phyloP scores from a whole-genome alignment of 345 rosid species.

The Gossypium ekmanianum region DNA sequence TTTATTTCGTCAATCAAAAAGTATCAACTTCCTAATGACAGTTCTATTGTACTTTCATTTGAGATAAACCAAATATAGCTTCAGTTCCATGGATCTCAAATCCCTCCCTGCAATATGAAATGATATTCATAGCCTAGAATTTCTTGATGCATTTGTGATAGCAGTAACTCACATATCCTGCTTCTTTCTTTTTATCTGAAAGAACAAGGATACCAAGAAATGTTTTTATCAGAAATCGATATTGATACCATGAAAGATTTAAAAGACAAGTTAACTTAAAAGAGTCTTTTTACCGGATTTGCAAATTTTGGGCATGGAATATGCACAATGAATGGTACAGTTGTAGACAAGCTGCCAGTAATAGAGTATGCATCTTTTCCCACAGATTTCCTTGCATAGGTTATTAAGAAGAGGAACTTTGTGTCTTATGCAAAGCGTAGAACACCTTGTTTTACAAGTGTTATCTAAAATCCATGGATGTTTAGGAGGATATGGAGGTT shows the following conservation, averaged over 20 bases:
- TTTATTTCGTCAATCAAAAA: background rate
- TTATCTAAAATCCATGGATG: background rate
- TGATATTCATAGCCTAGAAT: background rate
- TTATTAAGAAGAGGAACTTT: background rate
- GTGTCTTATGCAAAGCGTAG: background rate
- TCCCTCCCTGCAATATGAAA: background rate
- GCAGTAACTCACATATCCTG: background rate
- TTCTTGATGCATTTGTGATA: constrained; percentile 6
- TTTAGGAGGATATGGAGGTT: background rate
- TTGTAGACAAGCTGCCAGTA: background rate
- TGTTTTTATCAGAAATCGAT: background rate
- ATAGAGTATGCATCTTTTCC: background rate
- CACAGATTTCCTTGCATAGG: constrained; percentile 4
- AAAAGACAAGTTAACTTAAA: background rate
- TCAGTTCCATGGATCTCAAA: background rate
- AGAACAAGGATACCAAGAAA: background rate
- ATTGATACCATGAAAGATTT: background rate
- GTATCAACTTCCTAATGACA: background rate
- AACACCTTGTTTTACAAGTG: background rate
- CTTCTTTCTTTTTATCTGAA: constrained; percentile 4
- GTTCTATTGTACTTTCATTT: background rate
- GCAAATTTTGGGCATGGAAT: constrained; percentile 3
- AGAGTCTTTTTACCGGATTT: constrained; percentile 8
- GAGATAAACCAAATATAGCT: background rate
- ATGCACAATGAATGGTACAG: constrained; percentile 5